A percentile compares a stretch with the other conserved stretches of the same genome.
These are phyloP conservation scores for Cutaneotrichosporon sp. DNA, from an alignment of 1,284 basidiomycete genomes.

Conservation along the genomic window DNA sequence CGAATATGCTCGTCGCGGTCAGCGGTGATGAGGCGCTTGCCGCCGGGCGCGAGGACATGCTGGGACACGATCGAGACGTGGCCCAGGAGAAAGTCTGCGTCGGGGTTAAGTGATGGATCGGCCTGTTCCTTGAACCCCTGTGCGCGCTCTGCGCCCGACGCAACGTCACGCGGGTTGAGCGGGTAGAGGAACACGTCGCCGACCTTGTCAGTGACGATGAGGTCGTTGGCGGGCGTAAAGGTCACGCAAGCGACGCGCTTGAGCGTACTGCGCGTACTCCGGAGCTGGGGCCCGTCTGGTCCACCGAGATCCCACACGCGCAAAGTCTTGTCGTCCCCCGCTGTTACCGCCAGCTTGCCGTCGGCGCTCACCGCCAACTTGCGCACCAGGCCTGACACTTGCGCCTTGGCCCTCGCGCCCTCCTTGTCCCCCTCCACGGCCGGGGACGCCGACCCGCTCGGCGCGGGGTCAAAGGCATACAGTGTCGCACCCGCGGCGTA, in stretches of 20 bases:
- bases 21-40: constrained; percentile 71
- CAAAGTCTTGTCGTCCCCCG: constrained; percentile 72
- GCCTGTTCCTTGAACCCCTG: constrained; percentile 57
- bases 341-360: constrained; percentile 57
- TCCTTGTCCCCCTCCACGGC: constrained; percentile 10
- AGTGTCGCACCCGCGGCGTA: constrained; percentile 13
- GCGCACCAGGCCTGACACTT: constrained; percentile 51
- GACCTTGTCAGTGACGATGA: constrained; percentile 44
- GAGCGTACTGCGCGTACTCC: constrained; percentile 10
- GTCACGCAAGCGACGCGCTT: constrained; percentile 27
- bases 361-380: constrained; percentile 56
- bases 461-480: constrained; percentile 2
- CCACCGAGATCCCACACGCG: constrained; percentile 61
- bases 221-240: constrained; percentile 21
- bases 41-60: constrained; percentile 62
- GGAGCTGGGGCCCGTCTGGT: neutral
- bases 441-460: constrained; percentile 12
- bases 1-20: constrained; percentile 91
- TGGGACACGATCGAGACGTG: constrained; percentile 77
- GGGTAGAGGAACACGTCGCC: constrained; percentile 45
- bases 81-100: constrained; percentile 46
- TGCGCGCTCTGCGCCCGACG: constrained; percentile 21
- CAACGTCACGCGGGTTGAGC: constrained; percentile 57
- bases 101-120: constrained; percentile 58
- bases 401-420: constrained; percentile 6